Evolutionary conservation across 148 eudicot genomes (phyloP), one percentile per base, ranked within the genome.

Genomic region (Euryodendron excelsum): DNA sequence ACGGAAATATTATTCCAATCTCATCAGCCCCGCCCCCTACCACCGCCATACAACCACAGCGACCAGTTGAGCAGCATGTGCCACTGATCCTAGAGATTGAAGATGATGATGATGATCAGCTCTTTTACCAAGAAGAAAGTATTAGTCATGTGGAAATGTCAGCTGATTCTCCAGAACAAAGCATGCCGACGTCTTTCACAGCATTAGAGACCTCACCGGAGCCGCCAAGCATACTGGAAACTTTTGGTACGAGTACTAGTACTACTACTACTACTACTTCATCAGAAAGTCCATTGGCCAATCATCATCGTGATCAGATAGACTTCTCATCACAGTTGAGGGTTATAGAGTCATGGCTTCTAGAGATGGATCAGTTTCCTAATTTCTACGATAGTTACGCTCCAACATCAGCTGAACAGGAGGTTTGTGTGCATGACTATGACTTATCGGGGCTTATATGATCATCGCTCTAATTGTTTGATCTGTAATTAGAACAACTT

Each of bases 281-380:
- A n/a, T n/a, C n/a, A n/a, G n/a, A n/a, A 11, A 53, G 58, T 14
- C 3, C 20, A 3, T 56, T 9, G 61, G 3, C 61, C 25, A 25
- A 13, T 20, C 0, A 21, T 76, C 34, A 25, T 17, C 30, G 36
- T 13, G 8, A 21, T 56, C 25, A 44, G 69, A 18, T 71, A 36
- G 48, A 72, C 12, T 39, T 39, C 18, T 30, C 27, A n/a, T 1
- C 1, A 13, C 18, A n/a, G n/a, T n/a, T 25, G 3, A 61, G 65
- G 55, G 56, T 45, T 47, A 25, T 70, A 6, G 72, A 50, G 72
- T 64, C 79, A 18, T 65, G 71, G 79, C 41, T 76, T 15, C 50
- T 66, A 37, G 79, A 76, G 72, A 76, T 76, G 56, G 79, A 76
- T 25, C 30, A n/a, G 15, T 33, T 48, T 18, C 28, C 66, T n/a